phyloP scores from a whole-genome alignment of 139 green algal species.

The Closterium sp. region DNA sequence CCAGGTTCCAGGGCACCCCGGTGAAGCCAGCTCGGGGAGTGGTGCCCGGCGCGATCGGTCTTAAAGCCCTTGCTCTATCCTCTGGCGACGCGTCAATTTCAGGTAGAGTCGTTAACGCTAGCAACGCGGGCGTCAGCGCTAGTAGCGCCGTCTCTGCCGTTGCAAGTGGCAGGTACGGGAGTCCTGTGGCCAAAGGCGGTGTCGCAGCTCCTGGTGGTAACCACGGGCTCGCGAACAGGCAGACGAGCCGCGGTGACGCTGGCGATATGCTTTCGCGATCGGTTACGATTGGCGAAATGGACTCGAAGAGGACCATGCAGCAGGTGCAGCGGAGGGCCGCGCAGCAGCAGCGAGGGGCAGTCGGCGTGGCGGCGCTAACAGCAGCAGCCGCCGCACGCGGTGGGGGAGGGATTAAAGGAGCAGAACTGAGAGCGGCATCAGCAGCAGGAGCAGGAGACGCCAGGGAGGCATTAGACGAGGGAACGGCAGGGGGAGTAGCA shows the following conservation, averaged over 20 bases:
- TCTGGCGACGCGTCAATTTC: background rate
- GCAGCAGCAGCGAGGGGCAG: background rate
- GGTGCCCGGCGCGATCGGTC: background rate
- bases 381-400: background rate
- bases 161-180: background rate
- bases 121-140: too few species aligned
- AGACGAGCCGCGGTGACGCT: background rate
- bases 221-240: background rate
- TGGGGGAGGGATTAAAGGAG: background rate
- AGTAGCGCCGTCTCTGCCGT: too few species aligned
- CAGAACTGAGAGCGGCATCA: background rate
- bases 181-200: background rate
- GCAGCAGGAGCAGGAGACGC: background rate
- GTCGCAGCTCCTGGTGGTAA: background rate
- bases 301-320: background rate
- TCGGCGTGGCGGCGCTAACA: background rate
- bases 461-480: too few species aligned
- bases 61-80: background rate
- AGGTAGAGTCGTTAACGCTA: background rate
- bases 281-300: background rate
- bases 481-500: background rate
- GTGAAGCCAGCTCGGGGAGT: background rate
- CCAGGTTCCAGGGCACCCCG: background rate
- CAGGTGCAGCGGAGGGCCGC: background rate
- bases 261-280: background rate